These are phyloP conservation scores for Stephanodiscus minutulus DNA, from an alignment of 108 stramenopile genomes.

Conservation along the genomic window DNA sequence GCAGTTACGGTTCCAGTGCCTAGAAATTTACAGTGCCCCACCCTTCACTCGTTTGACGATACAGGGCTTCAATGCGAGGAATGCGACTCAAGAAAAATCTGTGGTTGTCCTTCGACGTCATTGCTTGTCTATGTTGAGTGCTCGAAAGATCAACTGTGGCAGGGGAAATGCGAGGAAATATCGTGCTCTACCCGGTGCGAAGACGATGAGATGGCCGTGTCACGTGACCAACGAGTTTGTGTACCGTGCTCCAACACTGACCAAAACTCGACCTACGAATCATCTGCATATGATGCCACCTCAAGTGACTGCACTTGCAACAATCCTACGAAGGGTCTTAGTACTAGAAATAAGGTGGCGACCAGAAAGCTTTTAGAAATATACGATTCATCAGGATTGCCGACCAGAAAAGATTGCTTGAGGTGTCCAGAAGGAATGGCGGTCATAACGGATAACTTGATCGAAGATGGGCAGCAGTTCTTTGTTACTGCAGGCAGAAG, in stretches of 20 bases:
- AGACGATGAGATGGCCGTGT: background rate
- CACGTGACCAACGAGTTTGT: conserved; percentile 22
- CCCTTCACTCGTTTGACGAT: conserved; percentile 15
- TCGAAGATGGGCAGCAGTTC: conserved; percentile 17
- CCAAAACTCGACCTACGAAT: background rate
- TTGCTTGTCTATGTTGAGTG: conserved; percentile 22
- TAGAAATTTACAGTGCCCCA: conserved; percentile 3
- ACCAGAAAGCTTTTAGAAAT: conserved; percentile 37
- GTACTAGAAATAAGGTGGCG: conserved; percentile 15
- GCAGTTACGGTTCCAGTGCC: conserved; percentile 11
- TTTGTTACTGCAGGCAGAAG: conserved; percentile 39
- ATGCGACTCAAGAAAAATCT: conserved; percentile 14
- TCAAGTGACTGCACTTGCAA: conserved; percentile 29
- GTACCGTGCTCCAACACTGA: conserved; percentile 17
- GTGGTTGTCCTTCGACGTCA: conserved; percentile 24
- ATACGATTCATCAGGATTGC: conserved; percentile 24
- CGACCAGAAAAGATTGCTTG: conserved; percentile 35
- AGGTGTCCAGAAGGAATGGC: conserved; percentile 40
- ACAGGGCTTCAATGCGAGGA: conserved; percentile 22
- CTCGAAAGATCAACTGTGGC: conserved; percentile 22
- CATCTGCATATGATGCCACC: conserved; percentile 12
- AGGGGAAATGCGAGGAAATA: conserved; percentile 22
- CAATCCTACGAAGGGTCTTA: conserved; percentile 34
- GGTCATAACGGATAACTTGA: conserved; percentile 31
- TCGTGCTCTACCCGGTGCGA: conserved; percentile 11